A percentile compares a stretch with the other conserved stretches of the same genome.
Evolutionary conservation across 768 basidiomycete species (phyloP).

Genomic region (Kwoniella dejecticola): DNA sequence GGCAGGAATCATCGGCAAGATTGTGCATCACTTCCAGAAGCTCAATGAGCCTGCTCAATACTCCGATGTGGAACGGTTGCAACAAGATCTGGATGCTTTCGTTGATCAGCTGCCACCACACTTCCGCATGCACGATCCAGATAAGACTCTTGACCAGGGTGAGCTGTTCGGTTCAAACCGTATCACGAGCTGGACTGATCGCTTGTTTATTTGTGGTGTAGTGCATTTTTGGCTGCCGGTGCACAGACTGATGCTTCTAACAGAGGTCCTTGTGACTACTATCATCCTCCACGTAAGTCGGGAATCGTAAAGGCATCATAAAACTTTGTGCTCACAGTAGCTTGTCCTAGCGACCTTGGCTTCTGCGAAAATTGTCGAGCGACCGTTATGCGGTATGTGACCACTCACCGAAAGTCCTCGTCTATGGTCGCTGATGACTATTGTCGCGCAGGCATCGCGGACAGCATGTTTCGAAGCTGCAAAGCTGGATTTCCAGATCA

Average conservation of each 20-base stretch:
- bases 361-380: conserved; percentile 74
- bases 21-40: conserved; percentile 93
- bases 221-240: conserved; percentile 45
- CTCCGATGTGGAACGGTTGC: conserved; percentile 75
- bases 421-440: background rate
- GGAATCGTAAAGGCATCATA: background rate
- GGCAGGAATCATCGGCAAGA: conserved; percentile 78
- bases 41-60: conserved; percentile 79
- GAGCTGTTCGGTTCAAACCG: conserved; percentile 62
- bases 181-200: too few species aligned
- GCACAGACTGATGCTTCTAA: conserved; percentile 51
- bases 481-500: conserved; percentile 73
- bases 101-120: conserved; percentile 71
- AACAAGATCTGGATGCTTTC: conserved; percentile 80
- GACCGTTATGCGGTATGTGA: conserved; percentile 85
- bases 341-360: conserved; percentile 80
- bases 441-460: conserved; percentile 64
- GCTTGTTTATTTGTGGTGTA: background rate
- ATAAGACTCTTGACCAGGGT: conserved; percentile 43
- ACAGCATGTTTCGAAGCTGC: conserved; percentile 90
- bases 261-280: conserved; percentile 48
- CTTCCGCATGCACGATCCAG: conserved; percentile 52
- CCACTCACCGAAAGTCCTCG: conserved; percentile 70
- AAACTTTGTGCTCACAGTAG: background rate
- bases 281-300: conserved; percentile 49